These are phyloP conservation scores for Favolaschia claudopus DNA, from an alignment of 768 basidiomycete species.

Conservation along the genomic window DNA sequence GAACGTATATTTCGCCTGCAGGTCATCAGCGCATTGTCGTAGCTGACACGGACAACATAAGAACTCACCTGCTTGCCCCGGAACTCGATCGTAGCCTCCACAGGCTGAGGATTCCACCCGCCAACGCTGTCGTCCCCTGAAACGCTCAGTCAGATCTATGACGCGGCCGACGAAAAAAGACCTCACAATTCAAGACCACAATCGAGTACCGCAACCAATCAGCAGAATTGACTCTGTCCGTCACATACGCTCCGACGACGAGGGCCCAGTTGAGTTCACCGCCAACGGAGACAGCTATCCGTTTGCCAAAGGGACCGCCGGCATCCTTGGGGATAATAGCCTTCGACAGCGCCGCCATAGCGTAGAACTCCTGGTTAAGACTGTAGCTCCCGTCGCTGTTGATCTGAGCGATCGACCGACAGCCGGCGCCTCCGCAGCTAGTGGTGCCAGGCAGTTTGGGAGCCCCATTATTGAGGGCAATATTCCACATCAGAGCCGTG, in stretches of 20 bases:
- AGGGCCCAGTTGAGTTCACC: conserved; percentile 66
- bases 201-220: conserved; percentile 74
- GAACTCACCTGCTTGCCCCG: conserved; percentile 61
- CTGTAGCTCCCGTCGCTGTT: conserved; percentile 69
- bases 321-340: conserved; percentile 73
- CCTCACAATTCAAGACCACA: conserved; percentile 75
- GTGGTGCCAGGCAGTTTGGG: conserved; percentile 70
- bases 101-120: conserved; percentile 64
- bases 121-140: conserved; percentile 58
- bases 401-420: conserved; percentile 71
- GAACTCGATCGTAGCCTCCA: conserved; percentile 69
- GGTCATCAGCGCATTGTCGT: not conserved
- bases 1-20: conserved; percentile 65
- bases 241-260: conserved; percentile 71
- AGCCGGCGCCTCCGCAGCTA: conserved; percentile 69
- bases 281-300: conserved; percentile 69
- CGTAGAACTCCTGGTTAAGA: conserved; percentile 80
- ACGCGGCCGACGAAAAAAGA: not conserved
- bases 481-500: conserved; percentile 76
- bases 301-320: conserved; percentile 72
- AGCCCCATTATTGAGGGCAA: conserved; percentile 71
- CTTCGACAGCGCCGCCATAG: conserved; percentile 79
- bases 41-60: not conserved
- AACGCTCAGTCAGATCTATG: not conserved
- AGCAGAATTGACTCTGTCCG: conserved; percentile 54